Evolutionary conservation across 192 early-diverging fungal genomes (phyloP).

Genomic region (Coemansia sp.): DNA sequence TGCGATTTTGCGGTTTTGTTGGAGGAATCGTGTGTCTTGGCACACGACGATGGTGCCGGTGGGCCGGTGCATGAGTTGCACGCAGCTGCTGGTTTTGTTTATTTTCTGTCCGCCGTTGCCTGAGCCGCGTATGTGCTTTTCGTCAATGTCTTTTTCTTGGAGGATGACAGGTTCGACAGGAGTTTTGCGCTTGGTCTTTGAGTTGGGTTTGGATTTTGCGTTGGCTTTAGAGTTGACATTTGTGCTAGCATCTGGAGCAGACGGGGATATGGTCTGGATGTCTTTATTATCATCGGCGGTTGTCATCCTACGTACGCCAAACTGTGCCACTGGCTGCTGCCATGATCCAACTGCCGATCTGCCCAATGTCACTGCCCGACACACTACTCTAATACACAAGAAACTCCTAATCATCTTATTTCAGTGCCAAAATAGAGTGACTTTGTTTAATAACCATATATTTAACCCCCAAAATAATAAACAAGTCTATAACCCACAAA

Average conservation of each 20-base stretch:
- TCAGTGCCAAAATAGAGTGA: too few relatives aligned
- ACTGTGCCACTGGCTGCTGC: background rate
- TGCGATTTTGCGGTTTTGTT: constrained; percentile 72
- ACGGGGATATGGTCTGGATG: background rate
- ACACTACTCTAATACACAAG: background rate
- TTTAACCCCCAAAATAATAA: background rate
- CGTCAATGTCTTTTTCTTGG: constrained; percentile 67
- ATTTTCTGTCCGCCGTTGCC: constrained; percentile 81
- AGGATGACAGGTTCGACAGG: constrained; percentile 50
- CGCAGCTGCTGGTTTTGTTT: constrained; percentile 75
- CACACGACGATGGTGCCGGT: constrained; percentile 65
- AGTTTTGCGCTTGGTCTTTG: background rate
- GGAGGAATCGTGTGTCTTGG: constrained; percentile 71
- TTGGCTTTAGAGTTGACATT: background rate
- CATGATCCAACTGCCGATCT: background rate
- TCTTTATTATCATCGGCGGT: background rate
- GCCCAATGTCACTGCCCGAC: background rate
- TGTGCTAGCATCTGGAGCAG: background rate
- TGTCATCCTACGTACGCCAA: background rate
- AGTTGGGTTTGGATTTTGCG: background rate
- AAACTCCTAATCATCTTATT: background rate
- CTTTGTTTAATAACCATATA: too few relatives aligned
- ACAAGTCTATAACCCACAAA: background rate
- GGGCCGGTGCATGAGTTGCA: constrained; percentile 69
- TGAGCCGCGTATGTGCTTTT: constrained; percentile 73